Evolutionary conservation across 129 eudicot species (phyloP), one percentile per base, ranked within the genome.

Genomic region (Flaveria ramosissima): DNA sequence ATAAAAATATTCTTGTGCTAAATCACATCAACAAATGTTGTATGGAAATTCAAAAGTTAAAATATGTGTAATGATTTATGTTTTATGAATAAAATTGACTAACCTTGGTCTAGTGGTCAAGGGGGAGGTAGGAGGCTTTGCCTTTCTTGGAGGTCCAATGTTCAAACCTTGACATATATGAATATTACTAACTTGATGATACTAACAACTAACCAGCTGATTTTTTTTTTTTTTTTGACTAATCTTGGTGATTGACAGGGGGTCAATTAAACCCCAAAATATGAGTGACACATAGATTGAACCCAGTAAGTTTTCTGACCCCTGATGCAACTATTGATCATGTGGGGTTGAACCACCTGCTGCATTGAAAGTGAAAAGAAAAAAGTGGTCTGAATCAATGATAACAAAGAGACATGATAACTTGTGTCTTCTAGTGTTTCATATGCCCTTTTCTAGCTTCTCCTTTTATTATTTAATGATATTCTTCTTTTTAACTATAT

Each of bases 341-440:
- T 60, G 74, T 79, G 78, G 78, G 83, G 83, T 72, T 64, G 50
- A 72, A 32, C 69, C 78, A 10, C 26, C 53, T 14, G 77, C 64
- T 70, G 71, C 73, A 62, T 79, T 66, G 79, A 63, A 57, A 55
- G 75, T 61, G 79, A 43, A 73, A 73, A 67, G n/a, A 74, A 53
- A 36, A 74, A 66, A 55, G 46, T 13, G 52, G 57, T 67, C 80
- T 74, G 79, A 67, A 80, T 80, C 79, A 73, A 73, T 73, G 83
- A 73, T 73, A 64, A 73, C 83, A 53, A 65, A 68, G 19, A 52
- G 62, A 73, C 83, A 80, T 73, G 4, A 72, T 64, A 55, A 80
- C 84, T 74, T 73, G 71, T 74, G 84, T 80, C 70, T 80, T 74
- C 70, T 80, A 74, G 65, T 75, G 76, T 59, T 50, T 67, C 74